A percentile compares a stretch with the other conserved stretches of the same genome.
These are phyloP conservation scores for Cryphonectria nitschkei DNA, from an alignment of 2,329 filamentous ascomycete species.

Conservation along the genomic window DNA sequence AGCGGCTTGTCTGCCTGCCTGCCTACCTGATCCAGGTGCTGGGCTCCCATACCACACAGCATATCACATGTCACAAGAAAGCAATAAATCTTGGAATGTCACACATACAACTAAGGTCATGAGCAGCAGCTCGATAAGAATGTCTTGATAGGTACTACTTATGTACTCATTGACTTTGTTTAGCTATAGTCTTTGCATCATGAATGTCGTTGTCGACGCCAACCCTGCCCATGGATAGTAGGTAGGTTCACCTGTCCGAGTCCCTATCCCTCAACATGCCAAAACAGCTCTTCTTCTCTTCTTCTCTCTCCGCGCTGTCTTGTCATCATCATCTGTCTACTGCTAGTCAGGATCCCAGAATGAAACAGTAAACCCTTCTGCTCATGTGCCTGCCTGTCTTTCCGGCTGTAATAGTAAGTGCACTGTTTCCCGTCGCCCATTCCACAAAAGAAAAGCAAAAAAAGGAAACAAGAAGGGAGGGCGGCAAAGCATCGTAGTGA, in stretches of 20 bases:
- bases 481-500: not conserved
- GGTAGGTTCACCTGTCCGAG: not conserved
- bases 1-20: too few relatives aligned
- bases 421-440: not conserved
- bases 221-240: not conserved
- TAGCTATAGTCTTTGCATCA: constrained; percentile 21
- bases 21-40: not conserved
- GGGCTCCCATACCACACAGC: not conserved
- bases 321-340: not conserved
- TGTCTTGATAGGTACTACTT: not conserved
- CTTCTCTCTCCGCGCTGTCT: not conserved
- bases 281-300: not conserved
- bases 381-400: not conserved
- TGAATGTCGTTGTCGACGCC: constrained; percentile 14
- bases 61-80: not conserved
- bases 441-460: not conserved
- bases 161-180: constrained; percentile 23
- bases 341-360: not conserved
- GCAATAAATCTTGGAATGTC: not conserved
- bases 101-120: not conserved
- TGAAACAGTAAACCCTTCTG: not conserved
- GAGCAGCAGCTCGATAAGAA: not conserved
- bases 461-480: not conserved
- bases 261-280: not conserved
- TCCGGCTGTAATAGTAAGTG: not conserved